Percentiles rank a stretch among this genome's conserved stretches.
These are phyloP conservation scores for Cryptococcus deneoformans DNA, from an alignment of 1,284 basidiomycete genomes.

Conservation along the genomic window DNA sequence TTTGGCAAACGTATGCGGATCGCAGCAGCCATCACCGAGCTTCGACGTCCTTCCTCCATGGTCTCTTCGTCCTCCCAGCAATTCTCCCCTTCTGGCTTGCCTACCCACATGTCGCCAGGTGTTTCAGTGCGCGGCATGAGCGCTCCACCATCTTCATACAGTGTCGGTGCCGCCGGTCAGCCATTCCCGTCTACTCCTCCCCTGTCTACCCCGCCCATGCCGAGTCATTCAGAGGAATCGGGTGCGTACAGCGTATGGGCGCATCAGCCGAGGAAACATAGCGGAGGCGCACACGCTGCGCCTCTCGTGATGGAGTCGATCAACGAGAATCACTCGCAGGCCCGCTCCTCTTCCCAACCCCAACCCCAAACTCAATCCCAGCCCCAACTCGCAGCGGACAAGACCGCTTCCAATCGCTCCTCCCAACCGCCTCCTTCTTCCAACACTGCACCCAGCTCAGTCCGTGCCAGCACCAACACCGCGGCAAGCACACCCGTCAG, in stretches of 20 bases:
- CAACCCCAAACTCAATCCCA: neutral
- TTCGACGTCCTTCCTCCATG: conserved; percentile 65
- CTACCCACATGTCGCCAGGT: conserved; percentile 4
- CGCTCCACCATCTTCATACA: conserved; percentile 17
- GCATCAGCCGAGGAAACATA: conserved; percentile 33
- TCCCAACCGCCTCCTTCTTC: neutral
- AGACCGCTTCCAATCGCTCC: neutral
- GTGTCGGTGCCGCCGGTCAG: conserved; percentile 5
- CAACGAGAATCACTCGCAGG: conserved; percentile 17
- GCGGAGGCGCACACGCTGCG: conserved; percentile 12
- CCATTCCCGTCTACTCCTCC: conserved; percentile 19
- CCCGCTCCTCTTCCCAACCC: neutral
- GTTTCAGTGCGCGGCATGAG: conserved; percentile 23
- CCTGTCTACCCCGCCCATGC: conserved; percentile 18
- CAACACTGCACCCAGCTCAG: neutral
- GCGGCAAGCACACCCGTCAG: conserved; percentile 25
- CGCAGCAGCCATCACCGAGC: conserved; percentile 88
- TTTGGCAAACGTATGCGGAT: conserved; percentile 95
- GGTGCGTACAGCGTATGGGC: conserved; percentile 24
- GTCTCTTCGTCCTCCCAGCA: conserved; percentile 35
- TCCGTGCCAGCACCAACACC: neutral
- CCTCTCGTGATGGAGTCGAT: conserved; percentile 30
- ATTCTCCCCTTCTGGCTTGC: conserved; percentile 41
- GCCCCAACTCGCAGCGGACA: neutral
- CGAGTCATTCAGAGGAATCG: conserved; percentile 19